phyloP scores from a whole-genome alignment of 345 rosid genomes.

The Syzygium oleosum region DNA sequence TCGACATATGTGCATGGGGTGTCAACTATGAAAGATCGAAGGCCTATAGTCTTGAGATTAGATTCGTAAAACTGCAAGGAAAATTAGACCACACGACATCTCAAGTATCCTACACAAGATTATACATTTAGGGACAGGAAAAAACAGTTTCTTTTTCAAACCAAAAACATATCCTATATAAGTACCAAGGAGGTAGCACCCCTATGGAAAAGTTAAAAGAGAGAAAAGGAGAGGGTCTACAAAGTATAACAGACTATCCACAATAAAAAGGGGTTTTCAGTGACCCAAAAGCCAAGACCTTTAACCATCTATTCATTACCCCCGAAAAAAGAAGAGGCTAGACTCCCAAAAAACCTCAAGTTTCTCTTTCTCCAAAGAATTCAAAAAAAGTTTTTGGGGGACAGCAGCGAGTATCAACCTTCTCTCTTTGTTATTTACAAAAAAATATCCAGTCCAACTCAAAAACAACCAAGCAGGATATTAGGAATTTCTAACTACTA shows the following conservation, averaged over 20 bases:
- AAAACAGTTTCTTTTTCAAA: not conserved
- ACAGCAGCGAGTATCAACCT: not conserved
- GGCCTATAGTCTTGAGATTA: not conserved
- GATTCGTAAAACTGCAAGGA: not conserved
- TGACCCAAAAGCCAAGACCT: not conserved
- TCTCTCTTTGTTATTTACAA: not conserved
- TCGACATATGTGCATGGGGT: not conserved
- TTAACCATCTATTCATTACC: not conserved
- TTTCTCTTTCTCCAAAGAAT: not conserved
- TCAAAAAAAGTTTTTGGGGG: not conserved
- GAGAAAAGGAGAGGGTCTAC: not conserved
- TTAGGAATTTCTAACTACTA: not conserved
- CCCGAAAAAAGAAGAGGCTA: not conserved
- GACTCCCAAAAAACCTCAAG: not conserved
- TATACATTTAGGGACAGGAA: not conserved
- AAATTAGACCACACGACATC: not conserved
- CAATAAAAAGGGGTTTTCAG: not conserved
- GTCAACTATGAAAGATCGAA: not conserved
- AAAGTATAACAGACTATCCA: not conserved
- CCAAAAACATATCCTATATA: not conserved
- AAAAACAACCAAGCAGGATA: not conserved
- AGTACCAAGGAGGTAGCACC: not conserved
- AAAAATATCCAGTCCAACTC: not conserved
- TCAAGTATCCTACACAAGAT: not conserved
- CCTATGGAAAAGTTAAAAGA: not conserved